A percentile compares a stretch with the other conserved stretches of the same genome.
Evolutionary conservation across 2,329 filamentous ascomycete species (phyloP).

Genomic region (Rhynchosporium agropyri): DNA sequence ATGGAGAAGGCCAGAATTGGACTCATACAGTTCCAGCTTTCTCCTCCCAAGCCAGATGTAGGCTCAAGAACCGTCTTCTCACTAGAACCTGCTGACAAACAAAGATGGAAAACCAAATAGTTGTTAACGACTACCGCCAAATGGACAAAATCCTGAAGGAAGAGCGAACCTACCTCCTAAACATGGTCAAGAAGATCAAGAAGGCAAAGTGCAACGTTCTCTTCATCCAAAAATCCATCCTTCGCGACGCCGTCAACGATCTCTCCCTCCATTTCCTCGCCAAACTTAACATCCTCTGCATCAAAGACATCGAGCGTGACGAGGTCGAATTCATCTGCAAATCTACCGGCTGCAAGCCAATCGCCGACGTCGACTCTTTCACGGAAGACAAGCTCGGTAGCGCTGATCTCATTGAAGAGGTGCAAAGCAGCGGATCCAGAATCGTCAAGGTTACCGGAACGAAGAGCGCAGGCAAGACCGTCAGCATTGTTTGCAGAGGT

Average conservation of each 20-base stretch:
- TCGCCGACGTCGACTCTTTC: slow-evolving; percentile 97
- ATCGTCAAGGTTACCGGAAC: slow-evolving; percentile 96
- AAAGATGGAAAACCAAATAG: slow-evolving; percentile 98
- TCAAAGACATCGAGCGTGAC: slow-evolving; percentile 98
- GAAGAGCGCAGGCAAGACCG: slow-evolving; percentile 80
- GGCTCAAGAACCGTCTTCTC: slow-evolving; percentile 38
- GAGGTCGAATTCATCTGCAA: slow-evolving; percentile 99
- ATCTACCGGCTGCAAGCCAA: slow-evolving; percentile 97
- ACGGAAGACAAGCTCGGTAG: slow-evolving; percentile 96
- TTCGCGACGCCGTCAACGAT: slow-evolving; percentile 97
- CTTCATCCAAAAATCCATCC: slow-evolving; percentile 97
- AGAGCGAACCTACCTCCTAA: slow-evolving; percentile 95
- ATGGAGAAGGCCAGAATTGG: slow-evolving; percentile 98
- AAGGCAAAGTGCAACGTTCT: slow-evolving; percentile 99
- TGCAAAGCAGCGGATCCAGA: slow-evolving; percentile 81
- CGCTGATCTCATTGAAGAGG: slow-evolving; percentile 92
- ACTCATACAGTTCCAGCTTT: slow-evolving; percentile 97
- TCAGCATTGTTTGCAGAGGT: slow-evolving; percentile 91
- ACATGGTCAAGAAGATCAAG: slow-evolving; percentile 99
- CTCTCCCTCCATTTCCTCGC: slow-evolving; percentile 96
- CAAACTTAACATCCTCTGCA: slow-evolving; percentile 90
- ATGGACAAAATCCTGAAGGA: slow-evolving; percentile 99
- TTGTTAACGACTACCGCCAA: slow-evolving; percentile 98
- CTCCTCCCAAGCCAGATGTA: slow-evolving; percentile 95
- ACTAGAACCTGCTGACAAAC: slow-evolving; percentile 25